phyloP scores from a whole-genome alignment of 1,284 basidiomycete species.

The Earliella scabrosa region DNA sequence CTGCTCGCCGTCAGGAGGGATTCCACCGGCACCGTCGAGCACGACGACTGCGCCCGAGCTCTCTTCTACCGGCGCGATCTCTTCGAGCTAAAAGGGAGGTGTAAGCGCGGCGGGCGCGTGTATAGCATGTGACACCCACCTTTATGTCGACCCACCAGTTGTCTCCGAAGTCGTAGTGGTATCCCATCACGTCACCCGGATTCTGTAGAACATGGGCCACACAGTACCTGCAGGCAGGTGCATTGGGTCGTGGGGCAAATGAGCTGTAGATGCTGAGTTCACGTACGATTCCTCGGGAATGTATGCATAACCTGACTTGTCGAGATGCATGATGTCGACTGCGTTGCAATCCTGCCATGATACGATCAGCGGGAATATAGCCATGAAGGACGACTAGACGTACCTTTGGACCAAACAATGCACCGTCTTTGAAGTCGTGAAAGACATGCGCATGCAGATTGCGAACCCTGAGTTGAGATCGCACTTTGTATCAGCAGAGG shows the following conservation, averaged over 20 bases:
- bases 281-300: slow-evolving; percentile 9
- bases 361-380: too few relatives aligned
- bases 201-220: slow-evolving; percentile 7
- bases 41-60: slow-evolving; percentile 17
- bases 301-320: slow-evolving; percentile 8
- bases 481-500: neutral
- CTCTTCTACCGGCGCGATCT: slow-evolving; percentile 10
- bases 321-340: slow-evolving; percentile 19
- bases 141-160: slow-evolving; percentile 18
- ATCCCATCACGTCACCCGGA: slow-evolving; percentile 1
- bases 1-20: slow-evolving; percentile 15
- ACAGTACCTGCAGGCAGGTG: neutral
- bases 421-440: slow-evolving; percentile 16
- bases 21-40: slow-evolving; percentile 20
- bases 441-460: slow-evolving; percentile 20
- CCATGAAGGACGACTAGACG: neutral
- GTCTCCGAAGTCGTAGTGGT: slow-evolving; percentile 18
- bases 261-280: too few relatives aligned
- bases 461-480: slow-evolving; percentile 6
- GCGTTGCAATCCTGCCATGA: slow-evolving; percentile 12
- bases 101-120: too few relatives aligned
- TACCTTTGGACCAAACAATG: slow-evolving; percentile 16
- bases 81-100: slow-evolving; percentile 12
- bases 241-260: too few relatives aligned
- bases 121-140: neutral